These are phyloP conservation scores for Candida broadrunensis DNA, from an alignment of 805 yeast genomes.

Conservation along the genomic window DNA sequence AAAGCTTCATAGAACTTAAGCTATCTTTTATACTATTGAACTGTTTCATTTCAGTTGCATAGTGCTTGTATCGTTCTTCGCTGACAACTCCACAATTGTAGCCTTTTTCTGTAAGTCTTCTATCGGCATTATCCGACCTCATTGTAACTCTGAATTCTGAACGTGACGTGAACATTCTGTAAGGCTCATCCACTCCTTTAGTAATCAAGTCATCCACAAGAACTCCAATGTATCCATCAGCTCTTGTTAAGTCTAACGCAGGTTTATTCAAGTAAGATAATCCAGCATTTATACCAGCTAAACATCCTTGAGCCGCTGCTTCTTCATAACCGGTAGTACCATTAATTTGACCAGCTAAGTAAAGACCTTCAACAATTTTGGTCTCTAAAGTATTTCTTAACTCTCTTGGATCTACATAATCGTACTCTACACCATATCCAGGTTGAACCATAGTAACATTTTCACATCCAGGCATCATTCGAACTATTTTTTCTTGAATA, in stretches of 20 bases:
- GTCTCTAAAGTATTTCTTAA: slow-evolving; percentile 77
- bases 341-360: slow-evolving; percentile 93
- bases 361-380: slow-evolving; percentile 72
- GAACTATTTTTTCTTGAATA: slow-evolving; percentile 71
- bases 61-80: slow-evolving; percentile 53
- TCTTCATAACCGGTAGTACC: slow-evolving; percentile 99
- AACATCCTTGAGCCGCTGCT: slow-evolving; percentile 94
- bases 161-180: slow-evolving; percentile 95
- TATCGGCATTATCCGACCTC: slow-evolving; percentile 92
- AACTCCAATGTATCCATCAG: slow-evolving; percentile 91
- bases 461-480: slow-evolving; percentile 83
- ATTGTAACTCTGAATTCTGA: slow-evolving; percentile 90
- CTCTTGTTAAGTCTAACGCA: slow-evolving; percentile 56
- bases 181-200: slow-evolving; percentile 95
- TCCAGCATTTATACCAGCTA: slow-evolving; percentile 97
- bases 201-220: slow-evolving; percentile 91
- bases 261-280: slow-evolving; percentile 43
- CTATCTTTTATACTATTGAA: slow-evolving; percentile 45
- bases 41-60: slow-evolving; percentile 37
- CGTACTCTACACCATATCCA: slow-evolving; percentile 99
- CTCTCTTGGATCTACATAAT: slow-evolving; percentile 92
- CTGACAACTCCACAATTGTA: slow-evolving; percentile 63
- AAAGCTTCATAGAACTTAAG: slow-evolving; percentile 42
- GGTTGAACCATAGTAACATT: slow-evolving; percentile 88
- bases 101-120: slow-evolving; percentile 73